Evolutionary conservation across 306 rosid genomes (phyloP).

Genomic region (Inga leiocalycina): DNA sequence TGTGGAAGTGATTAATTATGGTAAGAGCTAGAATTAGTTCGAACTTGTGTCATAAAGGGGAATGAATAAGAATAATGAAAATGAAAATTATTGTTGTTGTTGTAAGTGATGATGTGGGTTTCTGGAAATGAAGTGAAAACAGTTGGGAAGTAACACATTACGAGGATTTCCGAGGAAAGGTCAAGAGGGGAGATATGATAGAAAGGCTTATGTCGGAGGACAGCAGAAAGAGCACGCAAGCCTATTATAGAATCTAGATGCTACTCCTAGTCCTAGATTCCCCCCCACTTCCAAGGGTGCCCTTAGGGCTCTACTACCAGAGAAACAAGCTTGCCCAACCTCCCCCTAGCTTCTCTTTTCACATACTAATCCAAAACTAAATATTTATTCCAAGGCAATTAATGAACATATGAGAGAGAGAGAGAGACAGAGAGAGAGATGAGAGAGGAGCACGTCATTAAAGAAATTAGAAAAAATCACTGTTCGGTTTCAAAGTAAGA

Average conservation of each 20-base stretch:
- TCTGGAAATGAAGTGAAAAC: slow-evolving; percentile 10
- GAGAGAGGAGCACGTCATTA: no score
- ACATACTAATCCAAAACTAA: not conserved
- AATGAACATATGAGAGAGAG: no score
- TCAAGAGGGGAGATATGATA: slow-evolving; percentile 28
- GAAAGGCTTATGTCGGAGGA: slow-evolving; percentile 21
- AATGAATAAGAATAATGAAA: no score
- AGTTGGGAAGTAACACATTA: slow-evolving; percentile 29
- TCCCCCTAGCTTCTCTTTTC: not conserved
- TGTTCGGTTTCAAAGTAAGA: no score
- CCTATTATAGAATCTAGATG: not conserved
- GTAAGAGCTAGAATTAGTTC: not conserved
- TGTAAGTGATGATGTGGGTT: not conserved
- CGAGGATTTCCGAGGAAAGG: slow-evolving; percentile 48
- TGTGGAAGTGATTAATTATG: slow-evolving; percentile 8
- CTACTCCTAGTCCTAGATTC: not conserved
- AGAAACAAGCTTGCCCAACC: not conserved
- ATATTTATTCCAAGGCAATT: no score
- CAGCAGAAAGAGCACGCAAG: slow-evolving; percentile 12
- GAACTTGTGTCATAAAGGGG: not conserved
- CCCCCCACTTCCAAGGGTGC: not conserved
- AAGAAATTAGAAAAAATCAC: no score
- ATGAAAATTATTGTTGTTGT: no score
- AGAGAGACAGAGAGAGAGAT: no score
- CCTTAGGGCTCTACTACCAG: no score